These are phyloP conservation scores for Trichoderma gracile DNA, from an alignment of 2,329 filamentous ascomycete genomes.

Conservation along the genomic window DNA sequence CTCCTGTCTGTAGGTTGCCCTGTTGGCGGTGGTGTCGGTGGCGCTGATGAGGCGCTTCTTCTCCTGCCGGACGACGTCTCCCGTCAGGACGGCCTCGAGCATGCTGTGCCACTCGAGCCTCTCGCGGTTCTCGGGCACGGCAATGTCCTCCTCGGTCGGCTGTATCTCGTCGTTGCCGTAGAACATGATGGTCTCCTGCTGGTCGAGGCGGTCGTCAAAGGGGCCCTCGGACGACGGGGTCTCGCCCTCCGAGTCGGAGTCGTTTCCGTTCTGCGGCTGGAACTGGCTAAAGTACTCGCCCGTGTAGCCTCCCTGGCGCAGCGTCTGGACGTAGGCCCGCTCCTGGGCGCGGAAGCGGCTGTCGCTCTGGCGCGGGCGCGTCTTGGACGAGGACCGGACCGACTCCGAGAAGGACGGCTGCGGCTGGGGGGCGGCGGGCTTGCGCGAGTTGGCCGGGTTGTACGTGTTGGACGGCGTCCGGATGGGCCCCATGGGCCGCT, in stretches of 20 bases:
- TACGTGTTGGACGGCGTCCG: constrained; percentile 80
- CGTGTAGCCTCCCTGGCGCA: constrained; percentile 68
- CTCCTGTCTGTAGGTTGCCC: constrained; percentile 71
- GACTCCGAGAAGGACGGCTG: constrained; percentile 46
- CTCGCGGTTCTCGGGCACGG: constrained; percentile 84
- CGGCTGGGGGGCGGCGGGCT: constrained; percentile 44
- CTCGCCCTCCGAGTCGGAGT: constrained; percentile 87
- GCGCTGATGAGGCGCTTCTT: constrained; percentile 92
- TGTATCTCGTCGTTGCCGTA: constrained; percentile 88
- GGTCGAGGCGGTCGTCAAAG: constrained; percentile 84
- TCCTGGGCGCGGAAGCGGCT: constrained; percentile 64
- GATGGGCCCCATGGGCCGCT: constrained; percentile 67
- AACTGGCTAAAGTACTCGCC: constrained; percentile 73
- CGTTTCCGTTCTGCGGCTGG: constrained; percentile 60
- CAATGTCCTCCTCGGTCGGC: constrained; percentile 85
- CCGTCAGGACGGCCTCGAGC: constrained; percentile 91
- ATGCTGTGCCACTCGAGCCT: constrained; percentile 97
- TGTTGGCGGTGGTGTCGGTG: constrained; percentile 57
- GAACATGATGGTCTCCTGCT: constrained; percentile 90
- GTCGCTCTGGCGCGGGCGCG: constrained; percentile 50
- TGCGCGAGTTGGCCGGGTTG: constrained; percentile 64
- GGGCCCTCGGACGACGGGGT: constrained; percentile 82
- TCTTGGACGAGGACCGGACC: constrained; percentile 55
- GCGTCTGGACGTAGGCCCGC: constrained; percentile 88
- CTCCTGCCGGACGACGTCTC: constrained; percentile 96